phyloP scores from a whole-genome alignment of 106 monocot genomes.

The Platanthera guangdongensis region DNA sequence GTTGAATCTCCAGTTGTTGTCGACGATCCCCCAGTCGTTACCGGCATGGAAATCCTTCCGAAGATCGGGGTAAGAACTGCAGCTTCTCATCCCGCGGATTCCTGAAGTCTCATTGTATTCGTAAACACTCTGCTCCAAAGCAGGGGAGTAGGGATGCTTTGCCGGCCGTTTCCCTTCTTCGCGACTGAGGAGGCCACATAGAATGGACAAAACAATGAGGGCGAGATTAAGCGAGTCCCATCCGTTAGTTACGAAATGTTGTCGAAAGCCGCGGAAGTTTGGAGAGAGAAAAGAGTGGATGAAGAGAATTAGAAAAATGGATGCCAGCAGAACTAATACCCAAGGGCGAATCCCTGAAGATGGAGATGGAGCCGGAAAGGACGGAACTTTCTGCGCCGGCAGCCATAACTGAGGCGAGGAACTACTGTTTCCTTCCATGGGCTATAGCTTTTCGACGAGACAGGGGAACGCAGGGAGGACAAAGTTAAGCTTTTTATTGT shows the following conservation, averaged over 20 bases:
- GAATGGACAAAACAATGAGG: conserved; percentile 37
- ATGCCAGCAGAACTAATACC: conserved; percentile 14
- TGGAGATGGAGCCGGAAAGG: not conserved
- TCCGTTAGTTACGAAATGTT: conserved; percentile 17
- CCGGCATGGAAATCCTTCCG: conserved; percentile 22
- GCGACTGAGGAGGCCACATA: too few relatives aligned
- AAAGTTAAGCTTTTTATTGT: not conserved
- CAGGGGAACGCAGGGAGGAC: not conserved
- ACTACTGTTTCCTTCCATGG: conserved; percentile 7
- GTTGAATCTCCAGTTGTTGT: conserved; percentile 45
- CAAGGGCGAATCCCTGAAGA: conserved; percentile 17
- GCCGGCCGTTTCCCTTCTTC: too few relatives aligned
- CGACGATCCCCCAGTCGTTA: conserved; percentile 14
- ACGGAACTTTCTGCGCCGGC: conserved; percentile 6
- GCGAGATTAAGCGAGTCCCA: conserved; percentile 41
- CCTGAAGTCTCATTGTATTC: conserved; percentile 1
- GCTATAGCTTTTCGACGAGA: too few relatives aligned
- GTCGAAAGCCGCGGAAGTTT: not conserved
- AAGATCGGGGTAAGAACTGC: conserved; percentile 70
- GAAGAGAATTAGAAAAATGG: conserved; percentile 21
- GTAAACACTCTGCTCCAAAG: not conserved
- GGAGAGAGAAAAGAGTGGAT: conserved; percentile 18
- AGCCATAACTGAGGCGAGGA: conserved; percentile 10
- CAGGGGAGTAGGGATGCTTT: not conserved
- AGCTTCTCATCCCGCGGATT: conserved; percentile 37